These are phyloP conservation scores for Perkinsus marinus DNA, from an alignment of 169 alveolate genomes.

Conservation along the genomic window DNA sequence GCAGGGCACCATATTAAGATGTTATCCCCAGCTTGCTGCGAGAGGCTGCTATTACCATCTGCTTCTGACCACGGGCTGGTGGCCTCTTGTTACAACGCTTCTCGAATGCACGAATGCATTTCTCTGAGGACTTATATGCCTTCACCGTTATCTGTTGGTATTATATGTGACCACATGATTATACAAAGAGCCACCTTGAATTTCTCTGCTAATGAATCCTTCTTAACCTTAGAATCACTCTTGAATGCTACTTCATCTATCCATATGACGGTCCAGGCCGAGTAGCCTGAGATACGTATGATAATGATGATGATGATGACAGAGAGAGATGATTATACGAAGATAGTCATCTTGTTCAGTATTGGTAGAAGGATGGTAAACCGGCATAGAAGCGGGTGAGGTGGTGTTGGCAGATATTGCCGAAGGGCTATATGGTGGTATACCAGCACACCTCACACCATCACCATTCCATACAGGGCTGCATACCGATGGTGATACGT, in stretches of 20 bases:
- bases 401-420: background rate
- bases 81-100: background rate
- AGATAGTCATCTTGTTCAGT: background rate
- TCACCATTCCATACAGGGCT: background rate
- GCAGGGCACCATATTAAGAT: too few species aligned
- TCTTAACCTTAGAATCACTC: background rate
- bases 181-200: background rate
- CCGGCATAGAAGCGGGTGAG: too few species aligned
- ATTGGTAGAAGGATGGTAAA: background rate
- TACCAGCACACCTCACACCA: background rate
- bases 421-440: background rate
- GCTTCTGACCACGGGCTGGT: background rate
- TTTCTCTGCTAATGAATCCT: background rate
- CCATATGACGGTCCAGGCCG: background rate
- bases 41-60: background rate
- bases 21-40: too few species aligned
- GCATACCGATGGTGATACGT: background rate
- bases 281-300: background rate
- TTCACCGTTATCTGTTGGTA: background rate
- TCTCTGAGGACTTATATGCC: background rate
- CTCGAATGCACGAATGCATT: background rate
- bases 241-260: background rate
- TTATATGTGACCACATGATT: background rate
- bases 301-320: too few species aligned
- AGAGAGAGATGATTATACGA: background rate